These are phyloP conservation scores for Rhododendron williamsianum DNA, from an alignment of 148 eudicot species.

Conservation along the genomic window DNA sequence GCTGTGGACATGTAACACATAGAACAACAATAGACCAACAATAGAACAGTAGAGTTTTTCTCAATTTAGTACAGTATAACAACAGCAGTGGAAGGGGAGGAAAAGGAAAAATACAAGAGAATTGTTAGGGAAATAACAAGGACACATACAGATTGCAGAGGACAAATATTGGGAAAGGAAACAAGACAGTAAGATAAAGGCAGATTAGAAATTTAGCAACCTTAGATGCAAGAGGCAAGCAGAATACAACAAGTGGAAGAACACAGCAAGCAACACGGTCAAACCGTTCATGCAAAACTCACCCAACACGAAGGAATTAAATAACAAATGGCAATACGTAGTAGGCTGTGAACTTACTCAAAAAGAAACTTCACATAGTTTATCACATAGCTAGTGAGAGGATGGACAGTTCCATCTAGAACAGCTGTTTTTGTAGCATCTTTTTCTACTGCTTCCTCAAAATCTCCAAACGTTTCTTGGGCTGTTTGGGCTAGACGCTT, in stretches of 20 bases:
- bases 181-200: background rate
- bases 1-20: slow-evolving; percentile 33
- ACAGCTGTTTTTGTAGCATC: slow-evolving; percentile 92
- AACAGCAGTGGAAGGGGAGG: background rate
- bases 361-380: slow-evolving; percentile 91
- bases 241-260: background rate
- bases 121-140: background rate
- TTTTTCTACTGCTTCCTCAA: slow-evolving; percentile 94
- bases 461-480: slow-evolving; percentile 83
- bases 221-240: background rate
- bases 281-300: background rate
- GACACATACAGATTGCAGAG: background rate
- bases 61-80: background rate
- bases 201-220: background rate
- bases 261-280: background rate
- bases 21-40: background rate
- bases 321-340: background rate
- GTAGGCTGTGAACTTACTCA: slow-evolving; percentile 54
- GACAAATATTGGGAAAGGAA: slow-evolving; percentile 1
- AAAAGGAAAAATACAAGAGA: background rate
- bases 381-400: slow-evolving; percentile 91
- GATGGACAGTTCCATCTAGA: slow-evolving; percentile 96
- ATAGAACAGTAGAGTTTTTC: background rate
- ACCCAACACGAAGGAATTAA: background rate
- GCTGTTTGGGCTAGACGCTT: slow-evolving; percentile 93